A percentile compares a stretch with the other conserved stretches of the same genome.
Conservation (phyloP, 306 rosid species). For the Citrullus mucosospermus region DNA sequence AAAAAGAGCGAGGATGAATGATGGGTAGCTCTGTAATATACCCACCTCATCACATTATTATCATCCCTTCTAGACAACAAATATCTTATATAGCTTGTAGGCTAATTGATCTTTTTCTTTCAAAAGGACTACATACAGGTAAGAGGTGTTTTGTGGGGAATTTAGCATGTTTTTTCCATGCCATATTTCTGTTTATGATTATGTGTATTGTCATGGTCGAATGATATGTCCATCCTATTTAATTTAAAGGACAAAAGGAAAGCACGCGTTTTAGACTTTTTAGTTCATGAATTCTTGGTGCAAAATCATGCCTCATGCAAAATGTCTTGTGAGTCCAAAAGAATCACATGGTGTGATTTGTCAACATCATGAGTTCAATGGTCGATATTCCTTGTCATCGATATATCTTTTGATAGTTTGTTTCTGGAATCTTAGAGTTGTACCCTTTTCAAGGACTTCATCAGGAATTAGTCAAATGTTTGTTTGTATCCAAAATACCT, state of each 20-base stretch:
- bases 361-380: neutral
- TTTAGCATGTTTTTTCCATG: neutral
- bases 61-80: neutral
- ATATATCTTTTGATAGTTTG: neutral
- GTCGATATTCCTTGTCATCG: neutral
- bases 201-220: neutral
- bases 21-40: neutral
- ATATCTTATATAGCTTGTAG: neutral
- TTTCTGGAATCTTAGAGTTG: neutral
- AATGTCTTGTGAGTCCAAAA: neutral
- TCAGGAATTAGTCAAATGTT: neutral
- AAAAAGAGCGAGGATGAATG: neutral
- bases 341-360: neutral
- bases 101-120: neutral
- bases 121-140: neutral
- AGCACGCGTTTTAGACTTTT: neutral
- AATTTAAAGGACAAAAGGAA: neutral
- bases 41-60: neutral
- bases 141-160: neutral
- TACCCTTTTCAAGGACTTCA: neutral
- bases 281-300: neutral
- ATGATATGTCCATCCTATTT: neutral
- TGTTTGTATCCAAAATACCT: neutral
- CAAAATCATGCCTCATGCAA: neutral
- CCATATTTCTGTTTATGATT: neutral